A percentile compares a stretch with the other conserved stretches of the same genome.
phyloP scores from a whole-genome alignment of 345 rosid species.

The Gossypium sturtianum region DNA sequence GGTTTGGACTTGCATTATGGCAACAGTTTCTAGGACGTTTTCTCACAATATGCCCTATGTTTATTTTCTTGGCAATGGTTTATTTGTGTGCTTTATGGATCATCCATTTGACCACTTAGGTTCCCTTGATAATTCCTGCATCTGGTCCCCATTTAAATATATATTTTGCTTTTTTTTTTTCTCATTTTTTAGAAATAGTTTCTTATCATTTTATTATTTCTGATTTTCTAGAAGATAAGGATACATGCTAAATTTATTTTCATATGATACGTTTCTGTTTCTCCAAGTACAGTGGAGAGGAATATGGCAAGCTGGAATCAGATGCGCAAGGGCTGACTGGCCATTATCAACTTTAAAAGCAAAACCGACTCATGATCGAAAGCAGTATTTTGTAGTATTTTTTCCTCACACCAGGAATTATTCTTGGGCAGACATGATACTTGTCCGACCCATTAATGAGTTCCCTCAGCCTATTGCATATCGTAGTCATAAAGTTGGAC shows the following conservation, averaged over 20 bases:
- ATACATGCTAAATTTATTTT: constrained; percentile 11
- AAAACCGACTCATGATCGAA: constrained; percentile 93
- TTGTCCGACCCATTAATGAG: constrained; percentile 66
- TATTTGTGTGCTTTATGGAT: background rate
- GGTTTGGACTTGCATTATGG: constrained; percentile 3
- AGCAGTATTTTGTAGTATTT: constrained; percentile 82
- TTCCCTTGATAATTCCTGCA: background rate
- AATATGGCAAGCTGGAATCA: constrained; percentile 93
- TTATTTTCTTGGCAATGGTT: background rate
- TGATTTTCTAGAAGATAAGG: background rate
- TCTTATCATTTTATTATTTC: background rate
- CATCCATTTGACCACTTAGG: background rate
- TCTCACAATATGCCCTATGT: background rate
- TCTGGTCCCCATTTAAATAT: background rate
- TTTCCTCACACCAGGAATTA: constrained; percentile 93
- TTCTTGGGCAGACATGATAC: constrained; percentile 97
- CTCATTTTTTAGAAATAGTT: background rate
- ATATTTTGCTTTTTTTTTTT: background rate
- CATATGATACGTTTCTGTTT: constrained; percentile 16
- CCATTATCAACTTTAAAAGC: constrained; percentile 88
- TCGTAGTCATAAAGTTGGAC: constrained; percentile 66
- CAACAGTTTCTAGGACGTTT: background rate
- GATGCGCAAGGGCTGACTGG: constrained; percentile 92
- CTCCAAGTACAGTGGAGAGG: constrained; percentile 86
- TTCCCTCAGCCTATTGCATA: constrained; percentile 87